Percentiles rank a stretch among this genome's conserved stretches.
Evolutionary conservation across 495 filamentous ascomycete species (phyloP).

Genomic region (Xylaria nigripes): DNA sequence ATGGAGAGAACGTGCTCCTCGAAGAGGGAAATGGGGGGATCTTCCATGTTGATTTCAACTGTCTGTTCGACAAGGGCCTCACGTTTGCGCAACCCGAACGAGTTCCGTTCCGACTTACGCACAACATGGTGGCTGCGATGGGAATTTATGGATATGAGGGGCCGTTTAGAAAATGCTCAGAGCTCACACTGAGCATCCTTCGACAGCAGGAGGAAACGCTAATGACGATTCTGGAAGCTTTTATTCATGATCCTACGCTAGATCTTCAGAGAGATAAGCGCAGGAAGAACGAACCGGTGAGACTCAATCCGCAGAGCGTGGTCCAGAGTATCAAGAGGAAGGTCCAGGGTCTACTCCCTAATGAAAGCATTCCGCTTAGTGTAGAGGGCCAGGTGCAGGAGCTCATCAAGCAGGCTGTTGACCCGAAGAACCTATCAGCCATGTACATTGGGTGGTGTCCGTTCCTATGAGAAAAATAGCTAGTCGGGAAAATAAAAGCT

Average conservation of each 20-base stretch:
- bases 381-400: slow-evolving; percentile 95
- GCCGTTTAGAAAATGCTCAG: slow-evolving; percentile 82
- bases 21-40: slow-evolving; percentile 91
- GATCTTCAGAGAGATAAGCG: slow-evolving; percentile 78
- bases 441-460: slow-evolving; percentile 99
- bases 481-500: neutral
- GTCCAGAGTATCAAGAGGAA: slow-evolving; percentile 83
- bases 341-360: slow-evolving; percentile 70
- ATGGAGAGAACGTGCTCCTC: slow-evolving; percentile 94
- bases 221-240: slow-evolving; percentile 94
- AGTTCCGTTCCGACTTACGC: slow-evolving; percentile 95
- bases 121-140: slow-evolving; percentile 97
- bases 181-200: slow-evolving; percentile 76
- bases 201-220: slow-evolving; percentile 89
- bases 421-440: slow-evolving; percentile 62
- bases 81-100: slow-evolving; percentile 92
- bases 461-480: slow-evolving; percentile 54
- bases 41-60: slow-evolving; percentile 99
- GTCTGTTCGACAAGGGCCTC: slow-evolving; percentile 96
- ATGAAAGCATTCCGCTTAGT: slow-evolving; percentile 81
- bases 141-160: slow-evolving; percentile 88
- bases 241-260: slow-evolving; percentile 90
- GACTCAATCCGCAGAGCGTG: slow-evolving; percentile 80
- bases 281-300: slow-evolving; percentile 52
- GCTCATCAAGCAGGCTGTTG: slow-evolving; percentile 74